Conservation (phyloP, 2,329 filamentous ascomycete species). For the Talaromyces sp. region DNA sequence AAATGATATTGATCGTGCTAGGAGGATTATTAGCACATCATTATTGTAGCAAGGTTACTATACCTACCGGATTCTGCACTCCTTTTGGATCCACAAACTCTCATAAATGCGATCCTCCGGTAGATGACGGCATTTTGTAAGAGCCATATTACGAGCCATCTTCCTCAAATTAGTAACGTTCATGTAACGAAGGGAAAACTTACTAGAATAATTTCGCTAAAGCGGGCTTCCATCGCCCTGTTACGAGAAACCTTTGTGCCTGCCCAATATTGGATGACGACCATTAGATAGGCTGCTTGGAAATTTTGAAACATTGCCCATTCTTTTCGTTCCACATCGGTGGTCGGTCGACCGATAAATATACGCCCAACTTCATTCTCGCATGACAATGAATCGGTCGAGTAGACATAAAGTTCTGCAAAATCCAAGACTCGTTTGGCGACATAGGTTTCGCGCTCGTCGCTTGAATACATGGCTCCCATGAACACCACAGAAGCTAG, state of each 20-base stretch:
- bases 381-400: slow-evolving; percentile 34
- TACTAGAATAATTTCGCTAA: slow-evolving; percentile 38
- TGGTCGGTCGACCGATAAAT: slow-evolving; percentile 20
- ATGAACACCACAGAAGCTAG: slow-evolving; percentile 37
- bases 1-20: slow-evolving; percentile 37
- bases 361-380: slow-evolving; percentile 34
- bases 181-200: slow-evolving; percentile 7
- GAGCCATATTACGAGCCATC: slow-evolving; percentile 34
- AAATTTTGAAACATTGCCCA: slow-evolving; percentile 36
- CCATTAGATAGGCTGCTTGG: slow-evolving; percentile 38
- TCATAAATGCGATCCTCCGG: slow-evolving; percentile 33
- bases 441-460: slow-evolving; percentile 30
- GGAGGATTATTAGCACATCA: background rate
- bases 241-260: slow-evolving; percentile 32
- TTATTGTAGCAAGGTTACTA: background rate
- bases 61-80: slow-evolving; percentile 37
- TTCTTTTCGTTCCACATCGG: slow-evolving; percentile 19
- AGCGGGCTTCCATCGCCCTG: slow-evolving; percentile 39
- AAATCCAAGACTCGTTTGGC: slow-evolving; percentile 39
- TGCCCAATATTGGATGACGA: slow-evolving; percentile 40
- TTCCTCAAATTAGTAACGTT: slow-evolving; percentile 11
- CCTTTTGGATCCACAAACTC: slow-evolving; percentile 38
- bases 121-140: slow-evolving; percentile 32
- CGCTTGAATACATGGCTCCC: slow-evolving; percentile 41
- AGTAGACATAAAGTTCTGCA: slow-evolving; percentile 39